Evolutionary conservation across 2,329 filamentous ascomycete species (phyloP).

Genomic region (Paramyrothecium sp.): DNA sequence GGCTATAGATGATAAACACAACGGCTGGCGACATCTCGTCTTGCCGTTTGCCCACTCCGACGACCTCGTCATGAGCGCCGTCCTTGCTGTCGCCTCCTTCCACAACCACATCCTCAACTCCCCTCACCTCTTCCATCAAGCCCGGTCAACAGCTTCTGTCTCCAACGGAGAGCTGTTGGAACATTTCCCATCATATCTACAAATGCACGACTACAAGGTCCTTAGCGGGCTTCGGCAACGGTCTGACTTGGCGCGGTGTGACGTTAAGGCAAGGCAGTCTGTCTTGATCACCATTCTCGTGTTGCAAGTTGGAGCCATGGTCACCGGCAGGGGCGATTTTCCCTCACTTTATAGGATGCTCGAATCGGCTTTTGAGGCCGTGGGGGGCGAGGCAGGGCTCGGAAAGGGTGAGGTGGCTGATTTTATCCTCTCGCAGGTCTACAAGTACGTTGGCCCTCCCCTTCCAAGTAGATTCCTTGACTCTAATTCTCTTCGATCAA

Average conservation of each 20-base stretch:
- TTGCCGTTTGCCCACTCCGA: conserved; percentile 15
- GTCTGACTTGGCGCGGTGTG: conserved; percentile 7
- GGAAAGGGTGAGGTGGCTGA: conserved; percentile 9
- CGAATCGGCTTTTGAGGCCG: conserved; percentile 16
- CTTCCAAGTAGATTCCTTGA: not conserved
- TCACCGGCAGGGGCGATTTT: conserved; percentile 20
- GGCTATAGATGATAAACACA: conserved; percentile 13
- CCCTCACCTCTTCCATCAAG: not conserved
- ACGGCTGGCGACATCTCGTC: conserved; percentile 17
- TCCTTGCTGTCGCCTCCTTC: conserved; percentile 21
- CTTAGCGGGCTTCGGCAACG: conserved; percentile 11
- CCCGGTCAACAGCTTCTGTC: not conserved
- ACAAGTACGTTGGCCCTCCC: conserved; percentile 12
- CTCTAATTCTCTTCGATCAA: conserved; percentile 46
- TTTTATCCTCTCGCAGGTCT: conserved; percentile 16
- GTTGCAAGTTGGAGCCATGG: conserved; percentile 19
- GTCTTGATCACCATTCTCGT: conserved; percentile 18
- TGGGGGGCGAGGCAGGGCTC: conserved; percentile 13
- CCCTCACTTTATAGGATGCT: conserved; percentile 21
- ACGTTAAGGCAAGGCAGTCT: conserved; percentile 9
- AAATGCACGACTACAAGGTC: conserved; percentile 9
- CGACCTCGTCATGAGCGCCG: conserved; percentile 20
- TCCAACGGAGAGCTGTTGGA: not conserved
- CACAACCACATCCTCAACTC: conserved; percentile 16
- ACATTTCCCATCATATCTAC: conserved; percentile 1